These are phyloP conservation scores for Berberis vulgaris DNA, from an alignment of 164 flowering plant genomes.

Conservation along the genomic window DNA sequence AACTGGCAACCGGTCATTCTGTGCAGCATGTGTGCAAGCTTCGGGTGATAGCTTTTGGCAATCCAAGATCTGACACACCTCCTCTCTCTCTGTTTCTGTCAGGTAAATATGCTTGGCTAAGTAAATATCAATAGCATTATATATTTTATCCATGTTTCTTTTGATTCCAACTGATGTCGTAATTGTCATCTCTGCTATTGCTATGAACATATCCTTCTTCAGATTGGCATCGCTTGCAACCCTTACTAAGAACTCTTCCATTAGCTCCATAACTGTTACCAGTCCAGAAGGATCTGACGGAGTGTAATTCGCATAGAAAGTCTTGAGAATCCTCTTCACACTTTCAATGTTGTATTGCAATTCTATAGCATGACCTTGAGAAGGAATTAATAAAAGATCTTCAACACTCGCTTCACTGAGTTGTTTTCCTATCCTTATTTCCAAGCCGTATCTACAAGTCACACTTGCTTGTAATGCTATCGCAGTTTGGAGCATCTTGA, in stretches of 20 bases:
- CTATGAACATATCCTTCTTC: slow-evolving; percentile 26
- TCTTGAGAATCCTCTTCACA: slow-evolving; percentile 46
- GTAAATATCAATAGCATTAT: slow-evolving; percentile 54
- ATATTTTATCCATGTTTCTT: slow-evolving; percentile 48
- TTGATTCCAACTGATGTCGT: slow-evolving; percentile 26
- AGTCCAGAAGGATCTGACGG: slow-evolving; percentile 22
- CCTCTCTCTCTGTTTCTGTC: slow-evolving; percentile 56
- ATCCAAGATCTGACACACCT: slow-evolving; percentile 57
- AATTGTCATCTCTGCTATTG: slow-evolving; percentile 34
- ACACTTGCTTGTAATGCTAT: slow-evolving; percentile 30
- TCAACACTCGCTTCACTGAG: slow-evolving; percentile 39
- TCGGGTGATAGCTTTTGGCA: slow-evolving; percentile 44
- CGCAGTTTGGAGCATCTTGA: slow-evolving; percentile 48
- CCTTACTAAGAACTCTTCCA: slow-evolving; percentile 45
- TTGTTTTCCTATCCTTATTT: slow-evolving; percentile 54
- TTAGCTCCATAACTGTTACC: slow-evolving; percentile 41
- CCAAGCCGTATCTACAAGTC: slow-evolving; percentile 42
- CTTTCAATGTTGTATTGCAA: slow-evolving; percentile 46
- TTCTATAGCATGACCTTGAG: slow-evolving; percentile 38
- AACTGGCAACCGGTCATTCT: slow-evolving; percentile 54
- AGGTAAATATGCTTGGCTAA: slow-evolving; percentile 46
- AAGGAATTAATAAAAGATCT: slow-evolving; percentile 50
- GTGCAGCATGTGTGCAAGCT: slow-evolving; percentile 66
- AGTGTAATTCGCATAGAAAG: slow-evolving; percentile 30
- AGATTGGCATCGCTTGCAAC: slow-evolving; percentile 49